Percentiles rank a stretch among this genome's conserved stretches.
Conservation (phyloP, 2,329 filamentous ascomycete genomes). For the Rhynchosporium secalis region DNA sequence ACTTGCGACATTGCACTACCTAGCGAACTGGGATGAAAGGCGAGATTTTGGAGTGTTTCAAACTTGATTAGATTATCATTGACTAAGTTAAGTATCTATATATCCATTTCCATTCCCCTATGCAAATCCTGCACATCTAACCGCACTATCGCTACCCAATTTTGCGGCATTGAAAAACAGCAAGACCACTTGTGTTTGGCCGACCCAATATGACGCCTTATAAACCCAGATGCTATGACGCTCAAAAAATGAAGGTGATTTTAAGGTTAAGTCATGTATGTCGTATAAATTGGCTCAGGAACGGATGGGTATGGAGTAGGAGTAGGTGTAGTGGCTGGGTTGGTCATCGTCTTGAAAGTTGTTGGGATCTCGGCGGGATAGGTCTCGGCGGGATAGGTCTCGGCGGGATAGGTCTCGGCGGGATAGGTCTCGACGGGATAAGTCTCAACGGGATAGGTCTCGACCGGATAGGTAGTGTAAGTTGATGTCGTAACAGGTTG, state of each 20-base stretch:
- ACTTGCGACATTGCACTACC: no score
- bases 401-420: background rate
- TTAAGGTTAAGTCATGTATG: background rate
- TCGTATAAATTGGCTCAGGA: background rate
- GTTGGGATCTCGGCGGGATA: constrained; percentile 3
- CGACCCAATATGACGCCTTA: background rate
- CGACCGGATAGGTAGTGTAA: background rate
- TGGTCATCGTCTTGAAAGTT: background rate
- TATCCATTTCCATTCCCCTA: background rate
- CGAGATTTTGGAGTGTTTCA: background rate
- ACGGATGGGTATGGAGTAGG: background rate
- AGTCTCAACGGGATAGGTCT: background rate
- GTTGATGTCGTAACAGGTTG: no score
- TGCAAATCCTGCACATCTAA: background rate
- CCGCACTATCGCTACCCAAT: background rate
- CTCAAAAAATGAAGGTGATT: constrained; percentile 1
- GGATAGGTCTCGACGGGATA: background rate
- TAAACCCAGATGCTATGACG: constrained; percentile 7
- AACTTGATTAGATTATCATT: constrained; percentile 11
- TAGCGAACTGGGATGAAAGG: background rate
- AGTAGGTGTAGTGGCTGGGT: background rate
- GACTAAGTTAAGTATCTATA: constrained; percentile 2
- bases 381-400: background rate
- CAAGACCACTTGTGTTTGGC: background rate
- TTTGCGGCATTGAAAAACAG: background rate